phyloP scores from a whole-genome alignment of 148 eudicot genomes.

The Rhododendron griersonianum region DNA sequence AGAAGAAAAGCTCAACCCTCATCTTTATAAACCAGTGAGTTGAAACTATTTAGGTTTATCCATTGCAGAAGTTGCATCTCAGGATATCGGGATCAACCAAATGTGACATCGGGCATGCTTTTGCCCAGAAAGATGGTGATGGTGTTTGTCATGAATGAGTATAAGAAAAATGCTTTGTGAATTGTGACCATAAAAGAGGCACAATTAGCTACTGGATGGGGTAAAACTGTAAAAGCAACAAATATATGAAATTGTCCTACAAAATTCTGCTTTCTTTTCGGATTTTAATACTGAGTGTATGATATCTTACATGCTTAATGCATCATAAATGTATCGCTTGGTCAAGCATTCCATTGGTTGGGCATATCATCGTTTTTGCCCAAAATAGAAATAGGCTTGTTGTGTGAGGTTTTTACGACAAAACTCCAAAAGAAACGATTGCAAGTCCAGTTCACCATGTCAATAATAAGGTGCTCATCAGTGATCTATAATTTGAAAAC shows the following conservation, averaged over 20 bases:
- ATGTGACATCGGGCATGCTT: not conserved
- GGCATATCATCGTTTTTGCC: not conserved
- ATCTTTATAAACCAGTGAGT: not conserved
- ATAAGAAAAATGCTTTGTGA: not conserved
- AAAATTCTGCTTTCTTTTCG: not conserved
- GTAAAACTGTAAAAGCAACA: not conserved
- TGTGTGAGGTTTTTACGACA: no score
- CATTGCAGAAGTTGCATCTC: conserved; percentile 1
- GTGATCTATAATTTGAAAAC: not conserved
- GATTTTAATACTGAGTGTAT: not conserved
- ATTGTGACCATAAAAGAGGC: not conserved
- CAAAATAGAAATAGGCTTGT: not conserved
- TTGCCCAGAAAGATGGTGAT: not conserved
- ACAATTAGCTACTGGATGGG: not conserved
- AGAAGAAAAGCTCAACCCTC: not conserved
- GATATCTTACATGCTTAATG: not conserved
- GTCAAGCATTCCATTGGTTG: not conserved
- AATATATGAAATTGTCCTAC: not conserved
- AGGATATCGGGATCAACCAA: not conserved
- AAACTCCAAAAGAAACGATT: not conserved
- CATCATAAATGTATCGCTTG: not conserved
- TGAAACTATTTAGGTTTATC: not conserved
- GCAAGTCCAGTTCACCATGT: not conserved
- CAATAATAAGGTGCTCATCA: not conserved
- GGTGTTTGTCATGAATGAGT: not conserved